These are phyloP conservation scores for Metarhizium anisopliae DNA, from an alignment of 2,329 filamentous ascomycete genomes.

Conservation along the genomic window DNA sequence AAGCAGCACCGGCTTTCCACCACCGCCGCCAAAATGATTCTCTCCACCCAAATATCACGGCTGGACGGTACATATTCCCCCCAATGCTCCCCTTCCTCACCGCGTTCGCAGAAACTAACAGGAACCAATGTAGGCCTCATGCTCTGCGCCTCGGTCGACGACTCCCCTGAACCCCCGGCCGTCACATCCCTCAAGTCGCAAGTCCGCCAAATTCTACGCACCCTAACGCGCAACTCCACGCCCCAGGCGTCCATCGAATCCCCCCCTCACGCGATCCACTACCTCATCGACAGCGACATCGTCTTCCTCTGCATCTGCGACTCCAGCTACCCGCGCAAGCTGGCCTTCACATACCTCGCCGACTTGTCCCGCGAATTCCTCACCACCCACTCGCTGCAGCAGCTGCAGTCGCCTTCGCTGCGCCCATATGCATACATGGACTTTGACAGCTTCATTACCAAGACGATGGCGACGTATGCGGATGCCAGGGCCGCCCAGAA, in stretches of 20 bases:
- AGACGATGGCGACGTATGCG: constrained; percentile 88
- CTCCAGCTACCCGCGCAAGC: constrained; percentile 88
- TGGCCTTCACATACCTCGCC: constrained; percentile 95
- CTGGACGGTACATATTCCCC: constrained; percentile 63
- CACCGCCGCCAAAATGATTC: constrained; percentile 57
- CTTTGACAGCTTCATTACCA: constrained; percentile 93
- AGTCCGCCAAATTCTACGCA: constrained; percentile 81
- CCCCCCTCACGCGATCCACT: constrained; percentile 76
- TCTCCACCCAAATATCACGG: constrained; percentile 87
- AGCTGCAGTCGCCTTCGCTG: constrained; percentile 65
- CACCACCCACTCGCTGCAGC: constrained; percentile 65
- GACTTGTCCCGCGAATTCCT: constrained; percentile 89
- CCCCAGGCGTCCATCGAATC: constrained; percentile 88
- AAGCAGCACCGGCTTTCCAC: not conserved
- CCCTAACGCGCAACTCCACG: constrained; percentile 81
- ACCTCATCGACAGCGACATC: constrained; percentile 73
- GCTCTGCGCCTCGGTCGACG: constrained; percentile 89
- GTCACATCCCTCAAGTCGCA: constrained; percentile 84
- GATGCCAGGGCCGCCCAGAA: constrained; percentile 87
- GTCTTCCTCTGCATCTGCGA: constrained; percentile 94
- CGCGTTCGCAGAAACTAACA: constrained; percentile 9
- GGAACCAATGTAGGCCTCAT: constrained; percentile 60
- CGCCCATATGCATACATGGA: constrained; percentile 96
- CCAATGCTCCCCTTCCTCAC: not conserved
- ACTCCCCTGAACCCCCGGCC: constrained; percentile 41